A percentile compares a stretch with the other conserved stretches of the same genome.
Evolutionary conservation across 805 yeast genomes (phyloP).

Genomic region (Metschnikowia similis): DNA sequence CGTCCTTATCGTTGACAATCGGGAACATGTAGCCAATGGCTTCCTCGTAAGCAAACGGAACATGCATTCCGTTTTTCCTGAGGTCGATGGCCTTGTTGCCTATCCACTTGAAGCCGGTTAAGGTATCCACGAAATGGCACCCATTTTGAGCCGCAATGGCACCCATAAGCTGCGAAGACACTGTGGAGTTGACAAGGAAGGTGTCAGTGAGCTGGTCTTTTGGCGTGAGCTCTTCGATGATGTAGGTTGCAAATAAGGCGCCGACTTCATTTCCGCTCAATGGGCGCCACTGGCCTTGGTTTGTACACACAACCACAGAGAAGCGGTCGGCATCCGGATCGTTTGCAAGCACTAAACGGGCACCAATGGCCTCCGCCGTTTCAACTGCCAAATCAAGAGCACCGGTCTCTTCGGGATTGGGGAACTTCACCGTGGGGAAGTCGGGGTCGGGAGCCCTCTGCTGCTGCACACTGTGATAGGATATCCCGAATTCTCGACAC

Average conservation of each 20-base stretch:
- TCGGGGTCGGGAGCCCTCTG: conserved; percentile 79
- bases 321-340: conserved; percentile 98
- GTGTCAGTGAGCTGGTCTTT: conserved; percentile 28
- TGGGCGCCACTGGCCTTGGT: conserved; percentile 59
- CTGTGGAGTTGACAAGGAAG: conserved; percentile 81
- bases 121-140: conserved; percentile 69
- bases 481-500: conserved; percentile 32
- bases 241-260: conserved; percentile 67
- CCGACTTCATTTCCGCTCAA: conserved; percentile 92
- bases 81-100: conserved; percentile 82
- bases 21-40: conserved; percentile 94
- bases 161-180: conserved; percentile 77
- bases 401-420: conserved; percentile 95
- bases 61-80: conserved; percentile 56
- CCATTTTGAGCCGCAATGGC: conserved; percentile 62
- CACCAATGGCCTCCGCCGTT: conserved; percentile 50
- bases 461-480: conserved; percentile 45
- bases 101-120: conserved; percentile 97
- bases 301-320: conserved; percentile 62
- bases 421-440: conserved; percentile 82
- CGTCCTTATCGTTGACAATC: conserved; percentile 87
- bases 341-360: conserved; percentile 69
- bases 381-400: conserved; percentile 72
- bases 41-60: conserved; percentile 92
- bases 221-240: conserved; percentile 34